A percentile compares a stretch with the other conserved stretches of the same genome.
Conservation (phyloP, 208 protist genomes). For the Leishmania aethiopica region DNA sequence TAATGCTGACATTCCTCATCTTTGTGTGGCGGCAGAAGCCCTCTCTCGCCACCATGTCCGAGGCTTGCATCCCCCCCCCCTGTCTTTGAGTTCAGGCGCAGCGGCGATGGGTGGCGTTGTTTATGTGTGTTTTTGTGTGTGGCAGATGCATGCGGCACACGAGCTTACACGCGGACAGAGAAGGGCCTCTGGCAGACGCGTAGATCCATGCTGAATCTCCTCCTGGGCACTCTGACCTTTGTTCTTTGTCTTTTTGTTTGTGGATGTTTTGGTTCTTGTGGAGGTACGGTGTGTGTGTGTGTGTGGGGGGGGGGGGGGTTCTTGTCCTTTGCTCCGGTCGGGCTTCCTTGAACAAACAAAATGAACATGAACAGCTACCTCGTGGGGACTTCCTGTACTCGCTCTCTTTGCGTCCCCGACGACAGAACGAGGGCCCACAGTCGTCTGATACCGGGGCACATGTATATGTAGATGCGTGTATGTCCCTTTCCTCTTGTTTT, state of each 20-base stretch:
- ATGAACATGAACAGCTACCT: not conserved
- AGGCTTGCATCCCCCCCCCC: not conserved
- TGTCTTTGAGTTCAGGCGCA: not conserved
- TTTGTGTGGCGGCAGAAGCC: not conserved
- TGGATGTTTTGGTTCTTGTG: not conserved
- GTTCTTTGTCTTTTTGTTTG: not conserved
- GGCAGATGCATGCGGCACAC: not conserved
- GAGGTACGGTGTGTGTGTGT: not conserved
- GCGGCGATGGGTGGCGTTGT: not conserved
- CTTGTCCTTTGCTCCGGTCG: not conserved
- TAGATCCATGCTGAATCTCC: not conserved
- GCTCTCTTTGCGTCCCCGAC: not conserved
- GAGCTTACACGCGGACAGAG: not conserved
- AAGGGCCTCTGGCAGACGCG: too few relatives aligned
- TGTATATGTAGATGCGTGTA: conserved; percentile 1
- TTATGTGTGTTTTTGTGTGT: not conserved
- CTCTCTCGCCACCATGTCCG: not conserved
- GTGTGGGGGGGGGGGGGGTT: not conserved
- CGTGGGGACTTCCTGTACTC: not conserved
- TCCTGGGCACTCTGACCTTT: not conserved
- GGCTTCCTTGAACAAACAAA: not conserved
- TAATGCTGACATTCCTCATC: not conserved
- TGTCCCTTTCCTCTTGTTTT: not conserved
- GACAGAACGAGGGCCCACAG: not conserved
- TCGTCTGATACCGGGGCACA: not conserved